A percentile compares a stretch with the other conserved stretches of the same genome.
These are phyloP conservation scores for Irpex lacteus DNA, from an alignment of 1,284 basidiomycete species.

Conservation along the genomic window DNA sequence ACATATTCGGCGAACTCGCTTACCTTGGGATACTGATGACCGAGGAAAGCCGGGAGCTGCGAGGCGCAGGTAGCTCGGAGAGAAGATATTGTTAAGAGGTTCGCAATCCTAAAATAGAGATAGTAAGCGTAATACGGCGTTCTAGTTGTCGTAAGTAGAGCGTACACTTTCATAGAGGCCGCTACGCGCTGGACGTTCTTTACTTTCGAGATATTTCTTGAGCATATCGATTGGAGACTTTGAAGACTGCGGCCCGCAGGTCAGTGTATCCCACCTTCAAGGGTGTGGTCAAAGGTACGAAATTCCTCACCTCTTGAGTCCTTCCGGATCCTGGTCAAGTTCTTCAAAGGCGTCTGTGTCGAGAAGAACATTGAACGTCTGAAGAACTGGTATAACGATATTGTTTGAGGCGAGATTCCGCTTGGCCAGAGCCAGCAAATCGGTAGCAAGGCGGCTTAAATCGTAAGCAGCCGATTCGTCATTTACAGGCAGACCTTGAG, in stretches of 20 bases:
- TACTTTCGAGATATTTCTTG: constrained; percentile 59
- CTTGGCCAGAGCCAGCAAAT: constrained; percentile 54
- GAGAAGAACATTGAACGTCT: constrained; percentile 70
- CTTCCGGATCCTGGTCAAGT: constrained; percentile 42
- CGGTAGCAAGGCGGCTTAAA: constrained; percentile 46
- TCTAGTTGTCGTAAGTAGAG: constrained; percentile 15
- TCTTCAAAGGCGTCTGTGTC: constrained; percentile 57
- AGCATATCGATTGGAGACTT: constrained; percentile 48
- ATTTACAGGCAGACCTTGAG: constrained; percentile 46
- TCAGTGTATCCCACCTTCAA: background rate
- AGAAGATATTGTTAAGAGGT: constrained; percentile 53
- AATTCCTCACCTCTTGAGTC: constrained; percentile 44
- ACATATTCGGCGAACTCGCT: constrained; percentile 19
- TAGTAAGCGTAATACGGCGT: background rate
- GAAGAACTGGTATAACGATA: constrained; percentile 75
- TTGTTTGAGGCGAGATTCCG: constrained; percentile 61
- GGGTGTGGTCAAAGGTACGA: constrained; percentile 7
- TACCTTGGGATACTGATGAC: constrained; percentile 79
- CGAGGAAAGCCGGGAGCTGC: constrained; percentile 58
- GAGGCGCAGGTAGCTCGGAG: constrained; percentile 46
- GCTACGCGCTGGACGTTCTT: constrained; percentile 79
- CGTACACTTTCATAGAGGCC: constrained; percentile 80
- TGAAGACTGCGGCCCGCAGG: constrained; percentile 31
- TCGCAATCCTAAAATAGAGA: constrained; percentile 47
- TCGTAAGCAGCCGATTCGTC: constrained; percentile 35